Base-by-base conservation (phyloP, 345 rosid genomes). In the Gossypium longicalyx region DNA sequence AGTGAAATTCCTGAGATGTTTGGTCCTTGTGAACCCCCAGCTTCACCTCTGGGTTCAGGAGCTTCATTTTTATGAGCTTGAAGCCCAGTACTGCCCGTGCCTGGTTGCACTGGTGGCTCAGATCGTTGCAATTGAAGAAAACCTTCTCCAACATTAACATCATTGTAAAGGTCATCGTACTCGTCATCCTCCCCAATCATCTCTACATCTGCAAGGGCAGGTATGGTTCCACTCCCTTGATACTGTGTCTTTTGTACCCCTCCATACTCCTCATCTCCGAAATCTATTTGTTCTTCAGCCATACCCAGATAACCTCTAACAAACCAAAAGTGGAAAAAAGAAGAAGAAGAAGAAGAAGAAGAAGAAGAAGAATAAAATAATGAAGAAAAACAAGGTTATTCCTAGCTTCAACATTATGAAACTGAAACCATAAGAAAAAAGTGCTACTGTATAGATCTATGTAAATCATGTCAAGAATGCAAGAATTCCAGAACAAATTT, bases 81-180 rank as follows among this genome's bases (percentile, higher is more conserved):
- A 72, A 78, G 52, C 51, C 83, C 86, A 78, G 83, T 88, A 74
- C 59, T 81, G 12, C 83, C 84, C 3, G 64, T 68, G 62, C 78
- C 67, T 25, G 83, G 82, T 47, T 80, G 89, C 1, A 76, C 64
- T 44, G 92, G 86, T 57, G 79, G 49, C 79, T 87, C 89, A 71
- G 88, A 56, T 63, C 77, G 84, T 56, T 87, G 94, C 83, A 87
- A 85, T 76, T 86, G 93, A 74, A 83, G 78, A 76, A 89, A 89
- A 78, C 89, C 85, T 80, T 90, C 97, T 27, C 97, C 97, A 17
- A 91, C 94, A 79, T 91, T 91, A 38, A 91, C 95, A 84, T 92
- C 95, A 65, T 91, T 91, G 67, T 91, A 91, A 16, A 92, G 90
- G 83, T 92, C 97, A 79, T 90, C 97, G 61, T 86, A 92, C 69